Evolutionary conservation across 768 basidiomycete genomes (phyloP).

Genomic region (Lactifluus subvellereus): DNA sequence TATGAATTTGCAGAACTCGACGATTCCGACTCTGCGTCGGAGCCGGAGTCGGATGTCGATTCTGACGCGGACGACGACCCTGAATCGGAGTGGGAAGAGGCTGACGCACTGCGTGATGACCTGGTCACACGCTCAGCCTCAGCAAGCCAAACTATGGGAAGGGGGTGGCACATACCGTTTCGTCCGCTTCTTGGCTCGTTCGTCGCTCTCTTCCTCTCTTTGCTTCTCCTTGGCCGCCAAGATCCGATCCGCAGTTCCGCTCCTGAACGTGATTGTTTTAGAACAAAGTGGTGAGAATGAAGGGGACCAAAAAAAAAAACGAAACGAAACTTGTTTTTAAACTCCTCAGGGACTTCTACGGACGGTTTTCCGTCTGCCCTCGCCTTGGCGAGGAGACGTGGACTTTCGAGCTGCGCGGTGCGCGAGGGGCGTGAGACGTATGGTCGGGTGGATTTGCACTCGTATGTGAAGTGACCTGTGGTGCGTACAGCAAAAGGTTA

Average conservation of each 20-base stretch:
- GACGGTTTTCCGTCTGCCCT: constrained; percentile 68
- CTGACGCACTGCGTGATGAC: constrained; percentile 8
- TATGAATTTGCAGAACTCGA: constrained; percentile 41
- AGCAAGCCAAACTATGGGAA: constrained; percentile 16
- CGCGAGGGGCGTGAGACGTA: constrained; percentile 89
- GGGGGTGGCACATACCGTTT: constrained; percentile 31
- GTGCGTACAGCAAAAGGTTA: neutral
- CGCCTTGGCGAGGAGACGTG: constrained; percentile 56
- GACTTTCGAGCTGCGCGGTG: constrained; percentile 80
- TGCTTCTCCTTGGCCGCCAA: constrained; percentile 79
- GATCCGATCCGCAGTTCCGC: constrained; percentile 80
- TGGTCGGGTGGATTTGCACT: constrained; percentile 77
- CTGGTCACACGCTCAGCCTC: neutral
- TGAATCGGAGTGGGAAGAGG: neutral
- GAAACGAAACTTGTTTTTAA: constrained; percentile 62
- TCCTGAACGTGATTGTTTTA: constrained; percentile 34
- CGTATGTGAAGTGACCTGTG: constrained; percentile 83
- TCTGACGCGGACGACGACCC: constrained; percentile 23
- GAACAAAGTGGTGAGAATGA: too few species aligned
- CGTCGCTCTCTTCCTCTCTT: constrained; percentile 41
- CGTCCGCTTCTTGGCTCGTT: constrained; percentile 27
- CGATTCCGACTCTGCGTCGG: constrained; percentile 43
- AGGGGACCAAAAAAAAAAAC: neutral
- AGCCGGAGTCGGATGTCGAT: constrained; percentile 33
- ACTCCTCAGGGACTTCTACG: constrained; percentile 86